Base-by-base conservation (phyloP, 441 rosid species). In the Jatropha multifida region DNA sequence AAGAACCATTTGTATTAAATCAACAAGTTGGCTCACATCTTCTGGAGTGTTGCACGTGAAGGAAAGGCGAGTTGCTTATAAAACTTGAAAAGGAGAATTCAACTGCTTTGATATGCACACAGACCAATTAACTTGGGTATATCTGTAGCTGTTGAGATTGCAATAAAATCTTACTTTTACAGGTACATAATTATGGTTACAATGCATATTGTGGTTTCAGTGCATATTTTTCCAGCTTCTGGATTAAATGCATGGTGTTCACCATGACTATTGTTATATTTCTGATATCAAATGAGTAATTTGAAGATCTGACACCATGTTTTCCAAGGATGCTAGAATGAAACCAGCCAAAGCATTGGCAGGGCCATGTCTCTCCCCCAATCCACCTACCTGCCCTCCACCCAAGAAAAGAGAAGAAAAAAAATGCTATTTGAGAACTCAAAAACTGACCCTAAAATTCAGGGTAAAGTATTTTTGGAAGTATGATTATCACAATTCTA, bases 1-100 rank as follows among this genome's bases (percentile, higher is more conserved):
- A 87, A 76, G 89, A 89, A 75, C 82, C 83, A 23, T 69, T 77
- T 76, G 80, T 81, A 73, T 67, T 77, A 49, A 72, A 72, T 75
- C 83, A 81, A 61, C 74, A 42, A 54, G 44, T 64, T 18, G 52
- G 74, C 63, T 27, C 55, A 41, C 61, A 71, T 66, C 66, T 18
- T 70, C 56, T 70, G 61, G 80, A 78, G 69, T 69, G 76, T 63
- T 65, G 67, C 42, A 68, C 52, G 37, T 60, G 81, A 76, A 74
- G 62, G 76, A 37, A 58, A 62, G 64, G 42, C 51, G 68, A 52
- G 54, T 58, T 69, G 26, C 58, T 46, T 65, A 48, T 17, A 52
- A 61, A 40, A 2, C 46, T 44, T n/a, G 61, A 44, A 4, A 26
- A 52, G 41, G 37, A 46, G 11, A 42, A 46, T 11, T 46, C 23